Conservation (phyloP, 1,284 basidiomycete genomes). For the Trichosporon faecale region DNA sequence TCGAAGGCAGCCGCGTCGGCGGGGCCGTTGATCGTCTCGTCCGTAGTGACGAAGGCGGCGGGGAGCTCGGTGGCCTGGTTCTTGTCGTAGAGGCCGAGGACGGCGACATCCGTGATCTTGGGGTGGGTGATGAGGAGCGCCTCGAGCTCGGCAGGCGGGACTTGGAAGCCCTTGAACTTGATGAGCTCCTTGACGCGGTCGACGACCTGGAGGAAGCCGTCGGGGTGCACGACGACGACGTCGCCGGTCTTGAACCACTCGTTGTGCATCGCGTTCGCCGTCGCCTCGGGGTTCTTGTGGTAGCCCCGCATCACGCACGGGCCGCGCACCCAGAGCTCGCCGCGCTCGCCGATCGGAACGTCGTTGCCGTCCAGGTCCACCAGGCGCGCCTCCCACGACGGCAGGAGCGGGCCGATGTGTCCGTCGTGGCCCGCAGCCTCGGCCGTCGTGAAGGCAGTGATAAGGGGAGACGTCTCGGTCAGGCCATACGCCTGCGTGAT, state of each 20-base stretch:
- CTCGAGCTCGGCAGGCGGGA: conserved; percentile 80
- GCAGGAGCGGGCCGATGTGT: conserved; percentile 67
- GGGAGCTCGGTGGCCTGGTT: conserved; percentile 73
- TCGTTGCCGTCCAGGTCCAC: conserved; percentile 54
- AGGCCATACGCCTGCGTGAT: conserved; percentile 52
- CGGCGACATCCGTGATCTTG: conserved; percentile 66
- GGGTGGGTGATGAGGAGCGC: conserved; percentile 68
- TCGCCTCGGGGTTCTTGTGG: conserved; percentile 65
- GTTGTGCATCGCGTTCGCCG: conserved; percentile 58
- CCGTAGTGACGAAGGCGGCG: conserved; percentile 43
- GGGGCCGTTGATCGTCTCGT: conserved; percentile 1
- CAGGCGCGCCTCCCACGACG: conserved; percentile 73
- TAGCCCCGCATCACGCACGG: conserved; percentile 74
- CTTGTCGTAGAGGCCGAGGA: conserved; percentile 64
- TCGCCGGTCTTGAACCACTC: conserved; percentile 85
- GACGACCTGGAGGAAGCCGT: conserved; percentile 58
- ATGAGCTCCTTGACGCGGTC: conserved; percentile 70
- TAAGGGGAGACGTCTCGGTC: conserved; percentile 55
- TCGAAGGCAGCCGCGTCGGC: conserved; percentile 50
- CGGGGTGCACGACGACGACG: conserved; percentile 61
- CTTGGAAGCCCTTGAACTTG: conserved; percentile 65
- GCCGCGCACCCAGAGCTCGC: conserved; percentile 77
- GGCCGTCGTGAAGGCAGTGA: conserved; percentile 31
- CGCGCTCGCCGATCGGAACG: conserved; percentile 60
- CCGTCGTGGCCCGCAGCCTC: conserved; percentile 55